These are phyloP conservation scores for Marasmius sp. DNA, from an alignment of 1,284 basidiomycete genomes.

Conservation along the genomic window DNA sequence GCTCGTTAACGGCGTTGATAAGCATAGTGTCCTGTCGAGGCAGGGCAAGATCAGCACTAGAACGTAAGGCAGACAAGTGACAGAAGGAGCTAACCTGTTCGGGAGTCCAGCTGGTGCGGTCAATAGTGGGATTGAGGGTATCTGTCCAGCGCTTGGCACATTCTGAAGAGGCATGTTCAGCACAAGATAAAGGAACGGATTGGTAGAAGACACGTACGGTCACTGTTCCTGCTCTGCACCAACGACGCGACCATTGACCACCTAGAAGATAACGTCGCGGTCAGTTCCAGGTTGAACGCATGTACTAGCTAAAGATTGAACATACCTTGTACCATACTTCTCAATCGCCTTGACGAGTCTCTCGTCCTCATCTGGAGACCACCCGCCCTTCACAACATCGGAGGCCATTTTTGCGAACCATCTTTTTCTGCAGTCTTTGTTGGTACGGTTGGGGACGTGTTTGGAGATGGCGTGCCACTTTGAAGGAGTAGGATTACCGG, in stretches of 20 bases:
- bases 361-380: slow-evolving; percentile 58
- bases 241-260: slow-evolving; percentile 56
- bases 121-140: slow-evolving; percentile 55
- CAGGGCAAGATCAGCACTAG: slow-evolving; percentile 10
- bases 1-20: slow-evolving; percentile 49
- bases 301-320: neutral
- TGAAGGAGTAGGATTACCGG: slow-evolving; percentile 49
- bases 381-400: slow-evolving; percentile 57
- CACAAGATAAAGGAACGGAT: neutral
- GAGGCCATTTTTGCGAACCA: slow-evolving; percentile 63
- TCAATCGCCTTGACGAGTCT: slow-evolving; percentile 53
- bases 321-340: slow-evolving; percentile 48
- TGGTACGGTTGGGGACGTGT: slow-evolving; percentile 56
- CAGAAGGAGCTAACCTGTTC: slow-evolving; percentile 39
- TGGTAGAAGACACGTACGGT: slow-evolving; percentile 39
- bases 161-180: slow-evolving; percentile 31
- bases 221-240: slow-evolving; percentile 53
- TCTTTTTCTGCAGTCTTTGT: slow-evolving; percentile 60
- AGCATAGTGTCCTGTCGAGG: slow-evolving; percentile 44
- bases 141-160: slow-evolving; percentile 62
- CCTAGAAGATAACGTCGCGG: slow-evolving; percentile 23
- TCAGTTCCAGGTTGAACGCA: slow-evolving; percentile 3
- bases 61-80: slow-evolving; percentile 3
- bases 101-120: slow-evolving; percentile 54
- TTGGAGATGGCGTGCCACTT: slow-evolving; percentile 63